These are phyloP conservation scores for Corynespora cassiicola DNA, from an alignment of 2,329 filamentous ascomycete genomes.

Conservation along the genomic window DNA sequence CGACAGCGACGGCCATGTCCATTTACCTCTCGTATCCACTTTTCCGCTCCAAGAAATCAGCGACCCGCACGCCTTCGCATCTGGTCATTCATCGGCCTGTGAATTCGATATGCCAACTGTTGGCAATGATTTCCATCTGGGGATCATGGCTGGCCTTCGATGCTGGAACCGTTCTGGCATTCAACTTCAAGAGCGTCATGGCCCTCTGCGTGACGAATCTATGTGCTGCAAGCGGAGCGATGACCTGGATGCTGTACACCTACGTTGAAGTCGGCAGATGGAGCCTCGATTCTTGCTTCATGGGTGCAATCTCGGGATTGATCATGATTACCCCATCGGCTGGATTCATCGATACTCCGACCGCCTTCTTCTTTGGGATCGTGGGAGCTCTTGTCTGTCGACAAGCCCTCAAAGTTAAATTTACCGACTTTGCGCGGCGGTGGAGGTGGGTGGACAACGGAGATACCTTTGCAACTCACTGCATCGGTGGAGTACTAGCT, in stretches of 20 bases:
- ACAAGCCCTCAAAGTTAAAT: conserved; percentile 61
- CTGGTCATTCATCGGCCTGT: conserved; percentile 56
- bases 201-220: conserved; percentile 58
- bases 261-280: conserved; percentile 52
- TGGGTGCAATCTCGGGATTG: conserved; percentile 60
- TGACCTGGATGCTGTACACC: conserved; percentile 56
- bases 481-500: conserved; percentile 58
- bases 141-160: conserved; percentile 61
- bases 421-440: conserved; percentile 54
- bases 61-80: conserved; percentile 53
- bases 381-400: conserved; percentile 56
- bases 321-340: conserved; percentile 61
- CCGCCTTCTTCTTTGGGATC: conserved; percentile 57
- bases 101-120: conserved; percentile 56
- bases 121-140: conserved; percentile 59
- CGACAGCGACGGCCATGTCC: conserved; percentile 53
- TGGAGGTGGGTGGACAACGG: conserved; percentile 62
- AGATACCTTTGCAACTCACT: conserved; percentile 63
- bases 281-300: conserved; percentile 59
- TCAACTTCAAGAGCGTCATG: conserved; percentile 60
- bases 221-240: conserved; percentile 54
- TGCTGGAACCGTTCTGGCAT: conserved; percentile 55
- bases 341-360: conserved; percentile 58
- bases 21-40: conserved; percentile 59
- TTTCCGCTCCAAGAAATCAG: conserved; percentile 54